Evolutionary conservation across 768 basidiomycete genomes (phyloP).

Genomic region (Suillus decipiens): DNA sequence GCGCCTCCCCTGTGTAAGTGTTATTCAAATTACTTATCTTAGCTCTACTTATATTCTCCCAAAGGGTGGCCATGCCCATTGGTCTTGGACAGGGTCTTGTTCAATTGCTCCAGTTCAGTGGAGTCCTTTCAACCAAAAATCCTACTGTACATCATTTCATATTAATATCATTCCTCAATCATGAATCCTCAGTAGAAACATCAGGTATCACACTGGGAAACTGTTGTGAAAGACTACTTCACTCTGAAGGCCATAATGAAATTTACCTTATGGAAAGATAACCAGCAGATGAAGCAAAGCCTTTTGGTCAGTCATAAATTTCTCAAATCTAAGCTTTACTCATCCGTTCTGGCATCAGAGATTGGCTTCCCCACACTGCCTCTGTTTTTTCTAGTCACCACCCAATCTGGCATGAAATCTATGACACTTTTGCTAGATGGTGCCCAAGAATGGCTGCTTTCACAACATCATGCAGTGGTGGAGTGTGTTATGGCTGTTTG

Average conservation of each 20-base stretch:
- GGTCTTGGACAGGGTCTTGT: conserved; percentile 65
- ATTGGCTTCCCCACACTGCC: conserved; percentile 79
- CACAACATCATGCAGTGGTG: conserved; percentile 49
- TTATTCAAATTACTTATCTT: background rate
- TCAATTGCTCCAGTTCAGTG: conserved; percentile 72
- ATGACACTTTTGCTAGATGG: conserved; percentile 80
- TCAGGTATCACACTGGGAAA: conserved; percentile 66
- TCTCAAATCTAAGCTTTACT: conserved; percentile 12
- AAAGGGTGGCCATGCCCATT: conserved; percentile 37
- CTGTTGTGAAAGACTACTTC: conserved; percentile 69
- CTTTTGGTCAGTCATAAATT: conserved; percentile 57
- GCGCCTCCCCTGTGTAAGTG: conserved; percentile 36
- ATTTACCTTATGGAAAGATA: conserved; percentile 88
- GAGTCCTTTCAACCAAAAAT: conserved; percentile 56
- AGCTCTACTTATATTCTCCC: conserved; percentile 5
- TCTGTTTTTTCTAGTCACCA: conserved; percentile 83
- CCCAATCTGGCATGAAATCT: conserved; percentile 81
- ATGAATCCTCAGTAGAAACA: conserved; percentile 47
- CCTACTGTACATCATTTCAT: conserved; percentile 40
- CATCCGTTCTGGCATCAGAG: conserved; percentile 46
- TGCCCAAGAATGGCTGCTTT: conserved; percentile 64
- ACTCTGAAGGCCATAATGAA: conserved; percentile 71
- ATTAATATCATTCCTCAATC: conserved; percentile 12
- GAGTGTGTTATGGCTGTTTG: conserved; percentile 76
- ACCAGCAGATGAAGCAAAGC: conserved; percentile 76